phyloP scores from a whole-genome alignment of 345 rosid genomes.

The Dipteronia dyeriana region DNA sequence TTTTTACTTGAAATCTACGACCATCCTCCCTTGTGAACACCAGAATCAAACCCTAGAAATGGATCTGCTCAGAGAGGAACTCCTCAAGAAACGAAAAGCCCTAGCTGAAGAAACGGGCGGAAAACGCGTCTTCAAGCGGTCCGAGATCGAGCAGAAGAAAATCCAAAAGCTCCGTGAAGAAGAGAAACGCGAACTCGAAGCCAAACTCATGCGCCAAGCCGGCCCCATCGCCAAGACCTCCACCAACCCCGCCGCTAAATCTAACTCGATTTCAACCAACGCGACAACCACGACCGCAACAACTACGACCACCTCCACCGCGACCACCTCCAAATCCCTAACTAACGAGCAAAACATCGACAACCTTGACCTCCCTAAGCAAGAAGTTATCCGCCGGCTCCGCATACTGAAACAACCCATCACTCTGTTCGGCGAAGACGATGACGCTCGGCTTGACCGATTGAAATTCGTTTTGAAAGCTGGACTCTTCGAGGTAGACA shows the following conservation, averaged over 20 bases:
- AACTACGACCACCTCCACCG: constrained; percentile 37
- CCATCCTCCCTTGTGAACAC: constrained; percentile 7
- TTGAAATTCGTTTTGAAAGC: constrained; percentile 78
- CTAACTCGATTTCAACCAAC: constrained; percentile 38
- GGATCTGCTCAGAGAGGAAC: constrained; percentile 82
- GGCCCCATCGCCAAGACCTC: constrained; percentile 33
- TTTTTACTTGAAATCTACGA: too few relatives aligned
- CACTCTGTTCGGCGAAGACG: constrained; percentile 95
- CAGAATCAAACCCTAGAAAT: constrained; percentile 29
- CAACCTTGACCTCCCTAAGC: constrained; percentile 74
- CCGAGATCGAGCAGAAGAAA: constrained; percentile 88
- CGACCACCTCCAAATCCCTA: constrained; percentile 63
- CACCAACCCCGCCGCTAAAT: constrained; percentile 24
- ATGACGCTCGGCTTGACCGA: constrained; percentile 77
- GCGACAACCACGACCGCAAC: constrained; percentile 33
- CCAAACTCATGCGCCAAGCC: constrained; percentile 62
- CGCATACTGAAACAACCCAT: constrained; percentile 90
- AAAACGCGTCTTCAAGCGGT: constrained; percentile 74
- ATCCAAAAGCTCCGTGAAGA: constrained; percentile 88
- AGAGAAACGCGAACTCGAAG: constrained; percentile 84
- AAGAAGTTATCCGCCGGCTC: constrained; percentile 88
- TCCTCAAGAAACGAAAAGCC: constrained; percentile 67
- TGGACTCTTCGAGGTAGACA: constrained; percentile 90
- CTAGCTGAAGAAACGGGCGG: constrained; percentile 83
- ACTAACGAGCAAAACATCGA: constrained; percentile 79